Evolutionary conservation across 1,284 basidiomycete species (phyloP).

Genomic region (Fistulinella cinereoalba): DNA sequence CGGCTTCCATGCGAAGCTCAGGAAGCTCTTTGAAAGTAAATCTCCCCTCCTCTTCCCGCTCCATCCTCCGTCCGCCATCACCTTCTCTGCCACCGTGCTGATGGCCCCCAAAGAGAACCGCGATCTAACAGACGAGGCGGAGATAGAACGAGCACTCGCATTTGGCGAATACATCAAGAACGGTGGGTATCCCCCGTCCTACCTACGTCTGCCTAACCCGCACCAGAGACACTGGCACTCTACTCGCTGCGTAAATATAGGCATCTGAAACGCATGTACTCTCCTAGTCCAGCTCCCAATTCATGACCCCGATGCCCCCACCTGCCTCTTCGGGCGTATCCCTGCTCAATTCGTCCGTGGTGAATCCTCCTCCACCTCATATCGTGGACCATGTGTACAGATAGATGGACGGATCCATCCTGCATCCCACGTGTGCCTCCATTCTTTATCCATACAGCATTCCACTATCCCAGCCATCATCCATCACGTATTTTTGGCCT

Average conservation of each 20-base stretch:
- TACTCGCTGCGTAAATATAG: constrained; percentile 87
- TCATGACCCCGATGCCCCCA: constrained; percentile 1
- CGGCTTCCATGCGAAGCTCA: constrained; percentile 68
- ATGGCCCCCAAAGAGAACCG: constrained; percentile 58
- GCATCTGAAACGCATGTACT: constrained; percentile 75
- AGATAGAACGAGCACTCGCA: constrained; percentile 77
- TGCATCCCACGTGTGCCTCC: background rate
- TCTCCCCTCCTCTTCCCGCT: background rate
- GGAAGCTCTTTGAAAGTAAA: constrained; percentile 69
- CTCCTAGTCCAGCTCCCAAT: constrained; percentile 23
- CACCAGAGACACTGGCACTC: constrained; percentile 78
- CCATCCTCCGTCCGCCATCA: background rate
- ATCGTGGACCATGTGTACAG: background rate
- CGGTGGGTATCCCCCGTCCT: constrained; percentile 47
- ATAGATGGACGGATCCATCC: background rate
- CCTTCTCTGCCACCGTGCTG: background rate
- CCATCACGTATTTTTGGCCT: background rate
- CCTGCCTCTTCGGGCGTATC: too few species aligned
- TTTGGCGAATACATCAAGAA: constrained; percentile 88
- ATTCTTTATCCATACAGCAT: background rate
- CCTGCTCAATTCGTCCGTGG: background rate
- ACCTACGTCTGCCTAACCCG: constrained; percentile 1
- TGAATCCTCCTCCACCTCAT: background rate
- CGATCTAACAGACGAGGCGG: constrained; percentile 61
- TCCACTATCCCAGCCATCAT: background rate